Percentiles rank a stretch among this genome's conserved stretches.
phyloP scores from a whole-genome alignment of 495 filamentous ascomycete genomes.

The Oidiodendron maius region DNA sequence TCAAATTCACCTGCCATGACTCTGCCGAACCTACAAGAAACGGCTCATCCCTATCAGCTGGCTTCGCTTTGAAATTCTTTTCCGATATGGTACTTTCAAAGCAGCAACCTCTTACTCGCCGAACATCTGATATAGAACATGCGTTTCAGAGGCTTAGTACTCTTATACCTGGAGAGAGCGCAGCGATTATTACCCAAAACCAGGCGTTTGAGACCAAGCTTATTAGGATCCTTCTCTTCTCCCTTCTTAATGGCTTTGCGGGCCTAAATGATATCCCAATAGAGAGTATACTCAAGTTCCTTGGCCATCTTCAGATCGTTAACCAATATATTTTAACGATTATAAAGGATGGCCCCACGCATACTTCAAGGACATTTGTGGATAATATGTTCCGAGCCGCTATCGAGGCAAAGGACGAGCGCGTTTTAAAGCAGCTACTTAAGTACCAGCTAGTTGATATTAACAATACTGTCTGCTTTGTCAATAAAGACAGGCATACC shows the following conservation, averaged over 20 bases:
- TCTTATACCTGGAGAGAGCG: not conserved
- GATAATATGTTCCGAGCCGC: constrained; percentile 16
- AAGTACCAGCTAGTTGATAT: constrained; percentile 1
- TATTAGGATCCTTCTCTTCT: constrained; percentile 1
- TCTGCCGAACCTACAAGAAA: too few relatives aligned
- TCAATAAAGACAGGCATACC: constrained; percentile 2
- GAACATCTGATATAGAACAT: not conserved
- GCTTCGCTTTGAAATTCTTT: not conserved
- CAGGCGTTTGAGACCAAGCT: not conserved
- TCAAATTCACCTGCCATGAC: too few relatives aligned
- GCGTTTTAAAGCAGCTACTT: not conserved
- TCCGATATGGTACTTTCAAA: not conserved
- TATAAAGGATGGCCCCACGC: not conserved
- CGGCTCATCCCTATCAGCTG: too few relatives aligned
- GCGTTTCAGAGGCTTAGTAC: too few relatives aligned
- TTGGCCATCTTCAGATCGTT: not conserved
- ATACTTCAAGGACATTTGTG: constrained; percentile 6
- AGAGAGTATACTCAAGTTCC: not conserved
- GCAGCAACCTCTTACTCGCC: not conserved
- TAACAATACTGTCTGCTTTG: constrained; percentile 1
- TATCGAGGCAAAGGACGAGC: constrained; percentile 12
- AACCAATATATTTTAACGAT: constrained; percentile 2
- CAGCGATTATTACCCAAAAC: not conserved
- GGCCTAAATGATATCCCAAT: constrained; percentile 1
- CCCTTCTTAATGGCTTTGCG: constrained; percentile 1